Conservation (phyloP, 805 yeast genomes). For the Torulaspora franciscae region DNA sequence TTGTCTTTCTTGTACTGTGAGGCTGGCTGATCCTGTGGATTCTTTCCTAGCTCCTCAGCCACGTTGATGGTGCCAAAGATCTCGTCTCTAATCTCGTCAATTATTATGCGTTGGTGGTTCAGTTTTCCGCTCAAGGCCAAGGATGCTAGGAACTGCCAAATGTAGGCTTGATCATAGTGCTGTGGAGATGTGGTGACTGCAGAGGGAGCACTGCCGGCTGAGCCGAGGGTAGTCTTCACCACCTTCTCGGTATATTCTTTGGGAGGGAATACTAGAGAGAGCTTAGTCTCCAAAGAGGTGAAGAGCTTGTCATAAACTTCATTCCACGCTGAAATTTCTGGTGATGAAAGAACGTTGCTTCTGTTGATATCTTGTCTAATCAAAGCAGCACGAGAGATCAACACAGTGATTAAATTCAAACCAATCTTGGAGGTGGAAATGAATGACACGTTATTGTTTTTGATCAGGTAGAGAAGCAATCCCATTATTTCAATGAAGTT, state of each 20-base stretch:
- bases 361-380: conserved; percentile 73
- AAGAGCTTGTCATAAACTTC: conserved; percentile 77
- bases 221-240: conserved; percentile 9
- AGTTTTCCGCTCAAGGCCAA: conserved; percentile 85
- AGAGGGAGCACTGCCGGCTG: conserved; percentile 12
- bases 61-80: conserved; percentile 81
- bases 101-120: conserved; percentile 87
- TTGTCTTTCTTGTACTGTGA: conserved; percentile 45
- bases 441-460: conserved; percentile 60
- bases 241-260: conserved; percentile 33
- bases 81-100: conserved; percentile 89
- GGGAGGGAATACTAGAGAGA: conserved; percentile 79
- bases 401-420: conserved; percentile 78
- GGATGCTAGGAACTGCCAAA: conserved; percentile 96
- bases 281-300: conserved; percentile 69
- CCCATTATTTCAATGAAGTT: conserved; percentile 75
- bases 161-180: conserved; percentile 65
- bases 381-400: conserved; percentile 86
- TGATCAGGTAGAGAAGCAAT: conserved; percentile 62
- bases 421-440: conserved; percentile 66
- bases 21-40: conserved; percentile 39
- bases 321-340: conserved; percentile 57
- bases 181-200: conserved; percentile 32
- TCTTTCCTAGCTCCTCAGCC: conserved; percentile 49
- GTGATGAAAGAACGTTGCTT: conserved; percentile 36